A percentile compares a stretch with the other conserved stretches of the same genome.
These are phyloP conservation scores for Mortierella antarctica DNA, from an alignment of 192 early-diverging fungal species.

Conservation along the genomic window DNA sequence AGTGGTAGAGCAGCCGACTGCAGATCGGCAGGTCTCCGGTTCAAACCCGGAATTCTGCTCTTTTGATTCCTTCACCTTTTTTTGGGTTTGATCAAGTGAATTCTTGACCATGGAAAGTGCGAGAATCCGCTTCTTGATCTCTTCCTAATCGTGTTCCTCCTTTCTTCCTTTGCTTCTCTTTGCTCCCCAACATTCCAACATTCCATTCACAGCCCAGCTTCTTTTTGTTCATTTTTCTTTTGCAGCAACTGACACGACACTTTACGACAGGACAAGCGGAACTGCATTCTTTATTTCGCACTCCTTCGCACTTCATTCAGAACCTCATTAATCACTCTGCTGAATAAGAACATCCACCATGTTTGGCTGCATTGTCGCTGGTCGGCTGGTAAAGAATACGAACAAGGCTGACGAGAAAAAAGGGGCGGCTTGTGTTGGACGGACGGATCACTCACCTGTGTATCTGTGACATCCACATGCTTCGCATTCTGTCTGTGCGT, in stretches of 20 bases:
- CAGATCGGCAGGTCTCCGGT: conserved; percentile 74
- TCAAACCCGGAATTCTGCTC: conserved; percentile 71
- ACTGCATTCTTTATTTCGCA: too few relatives aligned
- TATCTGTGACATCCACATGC: conserved; percentile 1
- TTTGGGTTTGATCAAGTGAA: too few relatives aligned
- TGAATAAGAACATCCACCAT: conserved; percentile 55
- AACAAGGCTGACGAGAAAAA: neutral
- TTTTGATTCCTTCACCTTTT: neutral
- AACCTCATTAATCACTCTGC: neutral
- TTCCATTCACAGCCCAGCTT: neutral
- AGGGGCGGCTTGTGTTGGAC: too few relatives aligned
- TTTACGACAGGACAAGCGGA: too few relatives aligned
- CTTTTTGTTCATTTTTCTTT: too few relatives aligned
- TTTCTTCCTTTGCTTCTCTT: neutral
- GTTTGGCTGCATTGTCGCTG: conserved; percentile 96
- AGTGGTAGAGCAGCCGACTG: conserved; percentile 77
- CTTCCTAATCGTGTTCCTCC: neutral
- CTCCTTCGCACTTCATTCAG: neutral
- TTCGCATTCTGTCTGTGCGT: neutral
- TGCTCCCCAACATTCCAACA: neutral
- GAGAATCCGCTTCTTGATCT: conserved; percentile 7
- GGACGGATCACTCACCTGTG: neutral
- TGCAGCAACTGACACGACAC: too few relatives aligned
- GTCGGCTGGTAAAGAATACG: conserved; percentile 70
- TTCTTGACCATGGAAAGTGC: conserved; percentile 7